Evolutionary conservation across 306 rosid species (phyloP).

Genomic region (Acmispon strigosus): DNA sequence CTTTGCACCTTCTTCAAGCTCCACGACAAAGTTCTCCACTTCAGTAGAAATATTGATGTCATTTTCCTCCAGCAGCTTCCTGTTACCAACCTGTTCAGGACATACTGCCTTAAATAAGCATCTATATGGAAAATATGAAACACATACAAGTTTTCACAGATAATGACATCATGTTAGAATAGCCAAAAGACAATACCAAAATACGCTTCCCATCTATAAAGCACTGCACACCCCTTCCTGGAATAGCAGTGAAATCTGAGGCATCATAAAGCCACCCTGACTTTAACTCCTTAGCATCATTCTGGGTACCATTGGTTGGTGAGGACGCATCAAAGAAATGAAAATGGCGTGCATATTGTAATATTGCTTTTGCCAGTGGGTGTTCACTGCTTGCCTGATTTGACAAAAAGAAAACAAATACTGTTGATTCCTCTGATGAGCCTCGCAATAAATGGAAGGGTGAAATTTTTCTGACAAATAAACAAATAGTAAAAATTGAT

Average conservation of each 20-base stretch:
- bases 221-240: conserved; percentile 85
- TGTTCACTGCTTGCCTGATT: conserved; percentile 96
- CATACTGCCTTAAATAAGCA: conserved; percentile 21
- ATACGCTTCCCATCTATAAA: conserved; percentile 51
- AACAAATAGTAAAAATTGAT: not conserved
- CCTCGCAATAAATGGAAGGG: not conserved
- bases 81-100: conserved; percentile 76
- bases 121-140: conserved; percentile 7
- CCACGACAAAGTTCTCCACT: conserved; percentile 68
- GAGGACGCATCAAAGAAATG: conserved; percentile 78
- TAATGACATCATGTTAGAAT: conserved; percentile 3
- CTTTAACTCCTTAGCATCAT: conserved; percentile 57
- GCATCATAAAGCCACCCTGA: conserved; percentile 85
- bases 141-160: not conserved
- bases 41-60: conserved; percentile 59
- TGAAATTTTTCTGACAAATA: not conserved
- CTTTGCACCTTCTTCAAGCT: conserved; percentile 82
- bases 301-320: conserved; percentile 31
- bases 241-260: conserved; percentile 70
- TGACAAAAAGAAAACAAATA: not conserved
- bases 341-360: conserved; percentile 83
- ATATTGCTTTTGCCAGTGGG: conserved; percentile 89
- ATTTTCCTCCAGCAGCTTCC: conserved; percentile 74
- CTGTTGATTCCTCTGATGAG: not conserved
- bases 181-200: conserved; percentile 44